A percentile compares a stretch with the other conserved stretches of the same genome.
Conservation (phyloP, 2,329 filamentous ascomycete genomes). For the Colletotrichum lupini region DNA sequence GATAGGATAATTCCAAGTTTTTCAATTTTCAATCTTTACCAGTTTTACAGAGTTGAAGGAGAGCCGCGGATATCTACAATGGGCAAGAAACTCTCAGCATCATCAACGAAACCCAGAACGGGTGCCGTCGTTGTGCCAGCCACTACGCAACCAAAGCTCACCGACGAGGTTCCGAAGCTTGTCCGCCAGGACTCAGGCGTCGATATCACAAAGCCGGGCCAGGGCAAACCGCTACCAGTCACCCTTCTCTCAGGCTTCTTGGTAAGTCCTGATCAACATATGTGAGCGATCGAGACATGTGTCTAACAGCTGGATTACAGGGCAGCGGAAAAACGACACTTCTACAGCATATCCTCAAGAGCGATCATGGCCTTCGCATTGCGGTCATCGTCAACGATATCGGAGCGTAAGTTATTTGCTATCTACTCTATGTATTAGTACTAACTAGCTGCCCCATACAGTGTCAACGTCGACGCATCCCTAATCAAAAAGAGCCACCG, state of each 20-base stretch:
- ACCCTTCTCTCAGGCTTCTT: slow-evolving; percentile 71
- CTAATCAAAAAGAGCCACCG: slow-evolving; percentile 67
- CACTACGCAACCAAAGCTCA: neutral
- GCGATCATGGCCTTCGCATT: slow-evolving; percentile 74
- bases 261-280: slow-evolving; percentile 43
- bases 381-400: slow-evolving; percentile 82
- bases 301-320: slow-evolving; percentile 45
- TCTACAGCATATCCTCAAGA: slow-evolving; percentile 74
- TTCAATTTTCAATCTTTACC: neutral
- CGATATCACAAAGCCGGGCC: neutral
- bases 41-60: accelerated
- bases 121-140: slow-evolving; percentile 4
- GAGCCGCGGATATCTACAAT: neutral
- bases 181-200: slow-evolving; percentile 26
- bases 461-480: slow-evolving; percentile 73
- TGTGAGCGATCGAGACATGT: too few relatives aligned
- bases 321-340: slow-evolving; percentile 79
- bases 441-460: slow-evolving; percentile 37
- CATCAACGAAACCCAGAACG: slow-evolving; percentile 13
- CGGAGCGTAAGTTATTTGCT: slow-evolving; percentile 56
- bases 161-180: slow-evolving; percentile 12
- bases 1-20: neutral
- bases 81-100: slow-evolving; percentile 23
- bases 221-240: slow-evolving; percentile 59
- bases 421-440: accelerated